Conservation (phyloP, 306 rosid genomes). For the Quillaja saponaria region DNA sequence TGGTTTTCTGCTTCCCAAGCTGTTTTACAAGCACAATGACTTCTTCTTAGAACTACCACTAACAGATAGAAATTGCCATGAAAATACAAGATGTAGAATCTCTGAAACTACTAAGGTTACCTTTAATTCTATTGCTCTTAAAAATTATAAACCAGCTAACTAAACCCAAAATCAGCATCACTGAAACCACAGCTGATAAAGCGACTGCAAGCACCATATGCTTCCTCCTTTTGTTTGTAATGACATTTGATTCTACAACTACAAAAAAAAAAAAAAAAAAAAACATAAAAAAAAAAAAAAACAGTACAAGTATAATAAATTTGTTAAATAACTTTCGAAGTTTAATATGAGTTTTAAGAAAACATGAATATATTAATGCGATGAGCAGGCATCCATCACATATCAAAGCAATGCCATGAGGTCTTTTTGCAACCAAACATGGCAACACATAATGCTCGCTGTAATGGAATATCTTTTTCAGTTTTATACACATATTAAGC, state of each 20-base stretch:
- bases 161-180: constrained; percentile 26
- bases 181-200: constrained; percentile 26
- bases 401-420: too few relatives aligned
- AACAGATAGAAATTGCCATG: not conserved
- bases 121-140: constrained; percentile 36
- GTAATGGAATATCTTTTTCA: not conserved
- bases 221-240: constrained; percentile 23
- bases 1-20: not conserved
- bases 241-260: constrained; percentile 35
- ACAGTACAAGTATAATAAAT: constrained; percentile 1
- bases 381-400: too few relatives aligned
- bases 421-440: too few relatives aligned
- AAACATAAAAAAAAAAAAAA: too few relatives aligned
- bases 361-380: too few relatives aligned
- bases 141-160: constrained; percentile 40
- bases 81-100: not conserved
- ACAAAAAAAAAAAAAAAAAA: too few relatives aligned
- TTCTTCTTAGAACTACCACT: not conserved
- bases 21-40: constrained; percentile 1
- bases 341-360: too few relatives aligned
- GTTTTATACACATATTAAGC: too few relatives aligned
- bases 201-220: constrained; percentile 25
- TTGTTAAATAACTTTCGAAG: too few relatives aligned
- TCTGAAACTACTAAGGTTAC: constrained; percentile 24
- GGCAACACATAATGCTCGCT: not conserved